Evolutionary conservation across 305 asterid species (phyloP).

Genomic region (Coffea humblotiana): DNA sequence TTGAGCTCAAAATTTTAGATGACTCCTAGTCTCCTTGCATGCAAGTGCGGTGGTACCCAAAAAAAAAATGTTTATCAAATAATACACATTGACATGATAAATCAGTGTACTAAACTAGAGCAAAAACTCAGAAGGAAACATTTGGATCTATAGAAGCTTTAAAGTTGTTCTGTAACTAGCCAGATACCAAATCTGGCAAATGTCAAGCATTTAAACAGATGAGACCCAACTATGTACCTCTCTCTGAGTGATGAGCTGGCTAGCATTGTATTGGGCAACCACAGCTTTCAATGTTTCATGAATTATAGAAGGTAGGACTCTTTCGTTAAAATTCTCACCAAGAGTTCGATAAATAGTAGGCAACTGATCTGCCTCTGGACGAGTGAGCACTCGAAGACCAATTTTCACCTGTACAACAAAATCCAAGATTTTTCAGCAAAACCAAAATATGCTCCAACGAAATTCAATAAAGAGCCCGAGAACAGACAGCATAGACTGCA

Average conservation of each 20-base stretch:
- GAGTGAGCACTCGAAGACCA: slow-evolving; percentile 91
- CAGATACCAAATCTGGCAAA: not conserved
- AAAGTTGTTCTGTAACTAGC: not conserved
- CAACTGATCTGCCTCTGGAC: slow-evolving; percentile 79
- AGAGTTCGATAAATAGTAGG: slow-evolving; percentile 86
- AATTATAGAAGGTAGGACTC: slow-evolving; percentile 89
- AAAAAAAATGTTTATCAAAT: not conserved
- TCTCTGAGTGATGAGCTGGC: slow-evolving; percentile 98
- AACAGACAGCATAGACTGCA: not conserved
- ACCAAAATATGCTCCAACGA: not conserved
- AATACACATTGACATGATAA: not conserved
- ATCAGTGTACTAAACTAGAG: not conserved
- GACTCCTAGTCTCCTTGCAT: not conserved
- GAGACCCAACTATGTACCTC: slow-evolving; percentile 46
- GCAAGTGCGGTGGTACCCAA: not conserved
- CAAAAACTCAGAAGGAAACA: not conserved
- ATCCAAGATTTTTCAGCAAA: not conserved
- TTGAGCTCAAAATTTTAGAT: not conserved
- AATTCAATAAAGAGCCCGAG: not conserved
- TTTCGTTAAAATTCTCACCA: slow-evolving; percentile 86
- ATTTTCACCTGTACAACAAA: slow-evolving; percentile 66
- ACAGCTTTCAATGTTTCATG: slow-evolving; percentile 93
- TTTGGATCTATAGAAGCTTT: not conserved
- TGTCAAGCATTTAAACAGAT: not conserved
- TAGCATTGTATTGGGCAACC: slow-evolving; percentile 95